Percentiles rank a stretch among this genome's conserved stretches.
These are phyloP conservation scores for Singerocomus rubriflavus DNA, from an alignment of 1,284 basidiomycete species.

Conservation along the genomic window DNA sequence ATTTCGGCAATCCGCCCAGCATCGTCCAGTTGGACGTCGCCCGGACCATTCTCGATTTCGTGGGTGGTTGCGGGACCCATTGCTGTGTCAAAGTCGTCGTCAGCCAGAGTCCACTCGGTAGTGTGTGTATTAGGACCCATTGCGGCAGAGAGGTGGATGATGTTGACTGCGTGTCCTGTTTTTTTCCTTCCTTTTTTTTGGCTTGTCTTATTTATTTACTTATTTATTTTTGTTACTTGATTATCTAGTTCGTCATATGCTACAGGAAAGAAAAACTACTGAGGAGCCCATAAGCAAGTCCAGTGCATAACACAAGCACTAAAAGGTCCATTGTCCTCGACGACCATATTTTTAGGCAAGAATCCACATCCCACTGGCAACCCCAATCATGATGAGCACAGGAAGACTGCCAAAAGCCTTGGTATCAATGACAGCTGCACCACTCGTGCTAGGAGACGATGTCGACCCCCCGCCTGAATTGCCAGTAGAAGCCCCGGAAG, in stretches of 20 bases:
- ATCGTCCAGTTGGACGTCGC: slow-evolving; percentile 31
- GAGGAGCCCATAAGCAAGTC: not conserved
- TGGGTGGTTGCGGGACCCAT: slow-evolving; percentile 42
- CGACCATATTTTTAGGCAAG: slow-evolving; percentile 29
- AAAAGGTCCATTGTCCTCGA: slow-evolving; percentile 7
- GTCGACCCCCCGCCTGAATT: slow-evolving; percentile 28
- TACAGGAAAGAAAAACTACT: slow-evolving; percentile 5
- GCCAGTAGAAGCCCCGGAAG: slow-evolving; percentile 29
- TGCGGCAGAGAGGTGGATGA: slow-evolving; percentile 10
- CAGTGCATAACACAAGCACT: not conserved
- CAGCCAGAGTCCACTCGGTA: slow-evolving; percentile 51
- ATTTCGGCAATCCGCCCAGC: slow-evolving; percentile 22
- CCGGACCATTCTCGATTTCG: slow-evolving; percentile 25
- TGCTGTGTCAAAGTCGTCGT: slow-evolving; percentile 45
- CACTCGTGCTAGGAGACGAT: slow-evolving; percentile 16
- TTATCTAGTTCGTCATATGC: slow-evolving; percentile 5
- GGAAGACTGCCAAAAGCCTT: slow-evolving; percentile 43
- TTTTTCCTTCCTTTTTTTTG: slow-evolving; percentile 6
- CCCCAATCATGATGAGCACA: slow-evolving; percentile 37
- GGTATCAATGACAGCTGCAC: slow-evolving; percentile 29
- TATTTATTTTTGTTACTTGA: not conserved
- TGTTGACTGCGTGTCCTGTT: not conserved
- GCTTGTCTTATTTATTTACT: not conserved
- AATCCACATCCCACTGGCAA: slow-evolving; percentile 46
- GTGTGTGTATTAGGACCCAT: slow-evolving; percentile 28